Base-by-base conservation (phyloP, 2,329 filamentous ascomycete genomes). In the Pyricularia pennisetigena region DNA sequence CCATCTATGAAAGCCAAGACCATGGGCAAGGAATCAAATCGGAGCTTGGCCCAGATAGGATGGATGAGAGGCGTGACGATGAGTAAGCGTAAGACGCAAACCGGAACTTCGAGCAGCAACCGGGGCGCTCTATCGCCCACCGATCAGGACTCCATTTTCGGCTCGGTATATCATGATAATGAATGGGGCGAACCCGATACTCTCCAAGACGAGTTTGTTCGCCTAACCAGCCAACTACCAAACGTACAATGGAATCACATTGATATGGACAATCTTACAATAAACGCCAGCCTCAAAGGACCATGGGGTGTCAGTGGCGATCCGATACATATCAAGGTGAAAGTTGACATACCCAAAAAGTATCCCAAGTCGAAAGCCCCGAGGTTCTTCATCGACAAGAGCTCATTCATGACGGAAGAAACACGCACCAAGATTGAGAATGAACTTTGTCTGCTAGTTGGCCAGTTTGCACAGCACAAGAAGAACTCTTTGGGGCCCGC, bases 61-160 rank as follows among this genome's bases (percentile, higher is more conserved):
- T 90, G 88, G 88, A 89, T 90, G 85, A 88, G 86, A 73, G 87
- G 88, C 5, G 87, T 90, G 69, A 88, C 84, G 35, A 87, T 89
- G 80, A 87, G 82, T 65, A 87, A 84, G 75, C 79, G 82, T 68
- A 86, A 84, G 71, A 74, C 79, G 1, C 28, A 54, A 28, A 54
- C 28, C 12, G 29, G 54, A 23, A 29, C 59, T 23, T 28, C 29
- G 57, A 41, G 35, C 29, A 20, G 20, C 10, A 54, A 54, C 64
- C 59, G 59, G 59, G 59, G 20, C 6, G 28, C 59, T 26, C 28
- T 62, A 8, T 62, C 59, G 16, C 41, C 24, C 32, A 49, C 24
- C 32, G 32, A 66, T 32, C 54, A 67, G n/a, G 49, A 24, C 65
- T 77, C 78, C 8, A 78, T 86, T 69, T 83, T 86, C 68, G 80